Evolutionary conservation across 306 rosid species (phyloP).

Genomic region (Cucurbita pepo): DNA sequence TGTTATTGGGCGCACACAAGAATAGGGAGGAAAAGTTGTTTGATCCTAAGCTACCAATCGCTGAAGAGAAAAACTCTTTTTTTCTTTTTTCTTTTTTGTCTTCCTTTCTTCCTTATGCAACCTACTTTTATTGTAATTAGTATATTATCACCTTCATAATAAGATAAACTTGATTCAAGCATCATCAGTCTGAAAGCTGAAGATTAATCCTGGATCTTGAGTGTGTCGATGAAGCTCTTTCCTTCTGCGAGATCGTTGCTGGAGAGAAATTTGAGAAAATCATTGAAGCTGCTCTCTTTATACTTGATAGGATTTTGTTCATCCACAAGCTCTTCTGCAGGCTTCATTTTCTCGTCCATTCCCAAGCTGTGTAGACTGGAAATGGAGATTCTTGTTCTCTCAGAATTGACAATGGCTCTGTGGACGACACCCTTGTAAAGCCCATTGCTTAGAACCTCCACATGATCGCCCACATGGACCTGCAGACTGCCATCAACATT

Average conservation of each 20-base stretch:
- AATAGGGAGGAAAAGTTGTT: not conserved
- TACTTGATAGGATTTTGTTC: constrained; percentile 12
- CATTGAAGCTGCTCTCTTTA: constrained; percentile 25
- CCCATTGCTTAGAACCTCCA: constrained; percentile 28
- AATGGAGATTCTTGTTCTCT: constrained; percentile 19
- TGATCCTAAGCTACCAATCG: not conserved
- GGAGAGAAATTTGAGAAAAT: constrained; percentile 35
- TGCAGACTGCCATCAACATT: constrained; percentile 7
- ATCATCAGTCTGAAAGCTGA: not conserved
- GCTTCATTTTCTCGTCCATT: constrained; percentile 19
- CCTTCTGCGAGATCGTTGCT: constrained; percentile 29
- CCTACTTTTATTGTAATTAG: not conserved
- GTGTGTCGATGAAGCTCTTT: constrained; percentile 26
- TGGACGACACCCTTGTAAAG: constrained; percentile 18
- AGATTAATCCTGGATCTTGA: constrained; percentile 12
- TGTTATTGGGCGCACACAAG: not conserved
- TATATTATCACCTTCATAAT: not conserved
- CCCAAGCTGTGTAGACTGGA: constrained; percentile 26
- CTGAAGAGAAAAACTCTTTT: not conserved
- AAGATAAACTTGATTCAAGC: not conserved
- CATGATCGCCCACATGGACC: constrained; percentile 27
- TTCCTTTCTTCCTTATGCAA: not conserved
- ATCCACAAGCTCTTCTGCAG: constrained; percentile 22
- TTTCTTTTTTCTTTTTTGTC: not conserved
- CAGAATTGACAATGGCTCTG: constrained; percentile 13